Evolutionary conservation across 2,329 filamentous ascomycete species (phyloP), one percentile per base, ranked within the genome.

Genomic region (Fusarium pseudocircinatum): DNA sequence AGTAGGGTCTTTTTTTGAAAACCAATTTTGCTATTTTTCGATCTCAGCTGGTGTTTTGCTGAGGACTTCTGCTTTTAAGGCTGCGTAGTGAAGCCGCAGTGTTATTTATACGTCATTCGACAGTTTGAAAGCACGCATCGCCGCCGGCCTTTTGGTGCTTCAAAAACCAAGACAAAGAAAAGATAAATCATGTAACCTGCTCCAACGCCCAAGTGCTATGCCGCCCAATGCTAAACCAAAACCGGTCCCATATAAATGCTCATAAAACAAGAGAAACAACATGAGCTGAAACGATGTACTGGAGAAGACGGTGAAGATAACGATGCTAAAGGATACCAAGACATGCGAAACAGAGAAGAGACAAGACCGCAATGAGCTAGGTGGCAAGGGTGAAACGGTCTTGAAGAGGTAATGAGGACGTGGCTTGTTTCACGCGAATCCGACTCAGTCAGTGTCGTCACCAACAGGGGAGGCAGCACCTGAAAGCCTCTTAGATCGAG

Each of bases 401-500:
- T 65, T 66, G 56, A 60, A 56, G 63, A 68, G 49, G 65, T 69
- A 22, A 40, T 56, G 46, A 53, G 30, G 24, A 50, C 46, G 65
- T 69, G 62, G 24, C 36, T 57, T 69, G 63, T 70, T 65, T 65
- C 66, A 69, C 66, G 46, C 53, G 32, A 20, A 37, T 69, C 46
- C 30, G 36, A 50, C 59, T 53, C 67, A 83, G 46, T 83, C 82
- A 14, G 78, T 79, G 62, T 83, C 82, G 50, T 83, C 82, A 40
- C 81, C 81, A 49, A 83, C 81, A 26, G 82, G 81, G 11, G 82
- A 83, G n/a, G 78, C 79, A 30, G 79, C 77, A 60, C 79, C 78
- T 28, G 79, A 75, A 34, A 80, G 64, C 22, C 74, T 77, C 74
- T 76, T 82, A 53, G 70, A 75, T 62, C 78, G 80, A 11, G 74